Evolutionary conservation across 176 grass and related monocot genomes (phyloP).

Genomic region (Microstegium vimineum): DNA sequence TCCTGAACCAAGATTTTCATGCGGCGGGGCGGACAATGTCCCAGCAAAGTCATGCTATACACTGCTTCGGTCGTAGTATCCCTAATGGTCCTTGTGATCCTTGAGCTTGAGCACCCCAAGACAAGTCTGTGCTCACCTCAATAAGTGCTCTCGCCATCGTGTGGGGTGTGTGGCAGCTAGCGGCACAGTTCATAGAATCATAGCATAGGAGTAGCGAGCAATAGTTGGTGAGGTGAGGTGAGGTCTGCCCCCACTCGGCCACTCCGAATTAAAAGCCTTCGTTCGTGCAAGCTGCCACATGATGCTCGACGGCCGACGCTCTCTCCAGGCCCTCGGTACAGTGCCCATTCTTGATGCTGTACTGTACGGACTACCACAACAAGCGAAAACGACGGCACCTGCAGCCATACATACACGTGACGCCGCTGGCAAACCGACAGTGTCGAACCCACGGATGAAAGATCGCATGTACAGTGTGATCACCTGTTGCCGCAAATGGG

Average conservation of each 20-base stretch:
- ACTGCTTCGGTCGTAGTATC: background rate
- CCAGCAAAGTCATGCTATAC: background rate
- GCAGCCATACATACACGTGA: background rate
- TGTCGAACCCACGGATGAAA: background rate
- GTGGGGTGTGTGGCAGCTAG: background rate
- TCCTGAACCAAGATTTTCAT: background rate
- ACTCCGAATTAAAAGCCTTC: conserved; percentile 18
- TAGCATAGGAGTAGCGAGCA: background rate
- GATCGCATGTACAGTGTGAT: background rate
- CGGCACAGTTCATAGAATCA: background rate
- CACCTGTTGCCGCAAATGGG: background rate
- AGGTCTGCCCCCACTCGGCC: background rate
- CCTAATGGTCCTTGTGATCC: background rate
- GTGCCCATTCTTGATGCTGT: background rate
- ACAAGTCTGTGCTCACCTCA: conserved; percentile 8
- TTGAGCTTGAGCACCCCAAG: background rate
- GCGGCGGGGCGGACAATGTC: background rate
- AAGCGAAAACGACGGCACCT: background rate
- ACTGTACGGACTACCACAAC: background rate
- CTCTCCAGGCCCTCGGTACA: background rate
- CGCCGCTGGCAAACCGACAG: background rate
- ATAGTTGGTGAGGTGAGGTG: conserved; percentile 33
- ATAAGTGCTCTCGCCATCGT: background rate
- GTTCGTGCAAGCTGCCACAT: background rate
- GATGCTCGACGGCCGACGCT: background rate